phyloP scores from a whole-genome alignment of 495 filamentous ascomycete genomes.

The Podospora conica region DNA sequence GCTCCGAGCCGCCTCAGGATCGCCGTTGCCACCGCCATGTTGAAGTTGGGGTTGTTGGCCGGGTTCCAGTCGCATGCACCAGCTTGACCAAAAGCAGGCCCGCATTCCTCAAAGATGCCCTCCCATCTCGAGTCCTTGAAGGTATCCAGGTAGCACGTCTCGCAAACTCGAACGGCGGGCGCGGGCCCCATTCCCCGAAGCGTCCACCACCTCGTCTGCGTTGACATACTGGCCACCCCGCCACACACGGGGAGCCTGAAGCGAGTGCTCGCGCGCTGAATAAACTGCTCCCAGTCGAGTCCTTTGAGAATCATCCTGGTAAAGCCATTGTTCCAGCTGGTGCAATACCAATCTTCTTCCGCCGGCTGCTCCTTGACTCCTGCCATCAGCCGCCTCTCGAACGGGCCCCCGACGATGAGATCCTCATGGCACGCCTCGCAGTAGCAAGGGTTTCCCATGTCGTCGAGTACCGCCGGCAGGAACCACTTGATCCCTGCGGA shows the following conservation, averaged over 20 bases:
- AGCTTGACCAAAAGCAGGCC: neutral
- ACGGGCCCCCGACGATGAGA: neutral
- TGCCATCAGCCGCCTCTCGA: neutral
- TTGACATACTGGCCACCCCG: neutral
- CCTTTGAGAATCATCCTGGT: constrained; percentile 1
- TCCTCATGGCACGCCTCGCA: constrained; percentile 5
- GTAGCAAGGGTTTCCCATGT: neutral
- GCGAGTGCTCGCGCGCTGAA: neutral
- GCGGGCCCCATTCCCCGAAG: neutral
- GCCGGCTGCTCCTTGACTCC: neutral
- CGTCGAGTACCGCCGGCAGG: neutral
- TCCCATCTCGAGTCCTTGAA: constrained; percentile 8
- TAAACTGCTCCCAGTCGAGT: neutral
- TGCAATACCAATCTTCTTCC: neutral
- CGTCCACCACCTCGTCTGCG: neutral
- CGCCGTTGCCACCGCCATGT: neutral
- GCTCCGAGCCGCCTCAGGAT: neutral
- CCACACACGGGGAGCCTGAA: neutral
- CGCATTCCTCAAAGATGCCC: neutral
- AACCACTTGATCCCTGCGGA: constrained; percentile 3
- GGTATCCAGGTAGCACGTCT: neutral
- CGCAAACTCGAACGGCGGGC: neutral
- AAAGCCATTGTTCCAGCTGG: neutral
- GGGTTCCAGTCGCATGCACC: neutral
- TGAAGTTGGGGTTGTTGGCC: neutral